Base-by-base conservation (phyloP, 345 rosid genomes). In the Eucalyptus pumila region DNA sequence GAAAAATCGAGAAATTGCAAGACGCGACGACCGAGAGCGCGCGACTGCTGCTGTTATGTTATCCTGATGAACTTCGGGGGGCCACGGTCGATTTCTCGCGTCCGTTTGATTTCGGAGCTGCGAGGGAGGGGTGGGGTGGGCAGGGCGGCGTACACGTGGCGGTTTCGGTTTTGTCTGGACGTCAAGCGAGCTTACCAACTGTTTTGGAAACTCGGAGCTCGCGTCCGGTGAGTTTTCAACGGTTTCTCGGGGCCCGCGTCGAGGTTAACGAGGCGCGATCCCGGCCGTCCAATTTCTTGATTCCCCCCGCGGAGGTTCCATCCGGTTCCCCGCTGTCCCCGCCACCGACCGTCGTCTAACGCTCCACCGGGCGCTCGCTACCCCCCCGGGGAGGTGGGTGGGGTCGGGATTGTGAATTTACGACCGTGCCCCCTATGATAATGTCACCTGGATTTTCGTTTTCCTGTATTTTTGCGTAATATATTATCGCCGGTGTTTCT, bases 171-270 rank as follows among this genome's bases (percentile, higher is more conserved):
- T 76, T 40, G 27, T 76, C 85, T 40, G 85, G 85, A 76, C 85
- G 85, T 76, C 47, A 76, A 44, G 47, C 30, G 85, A 40, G 23
- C 30, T 5, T 76, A 21, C 85, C 85, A 76, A 40, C 85, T 76
- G 24, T 76, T 76, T 76, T 76, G 85, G 85, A 76, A 76, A 76
- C 47, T 76, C 85, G 85, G 47, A 76, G 85, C 85, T 76, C 85
- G 85, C 85, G 85, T 76, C 85, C 85, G 85, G 47, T 40, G 4
- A 21, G 13, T 14, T 76, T 40, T 40, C 47, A 40, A 40, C 47
- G 47, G 27, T 76, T 40, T 40, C 85, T 76, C 85, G 85, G 83
- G 8, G 30, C 85, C 47, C 85, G 30, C 27, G 85, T 76, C 85
- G 3, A 76, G 47, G 85, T 11, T 76, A 6, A 40, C 47, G 85